Base-by-base conservation (phyloP, 495 filamentous ascomycete species). In the Penicillium paradoxum region DNA sequence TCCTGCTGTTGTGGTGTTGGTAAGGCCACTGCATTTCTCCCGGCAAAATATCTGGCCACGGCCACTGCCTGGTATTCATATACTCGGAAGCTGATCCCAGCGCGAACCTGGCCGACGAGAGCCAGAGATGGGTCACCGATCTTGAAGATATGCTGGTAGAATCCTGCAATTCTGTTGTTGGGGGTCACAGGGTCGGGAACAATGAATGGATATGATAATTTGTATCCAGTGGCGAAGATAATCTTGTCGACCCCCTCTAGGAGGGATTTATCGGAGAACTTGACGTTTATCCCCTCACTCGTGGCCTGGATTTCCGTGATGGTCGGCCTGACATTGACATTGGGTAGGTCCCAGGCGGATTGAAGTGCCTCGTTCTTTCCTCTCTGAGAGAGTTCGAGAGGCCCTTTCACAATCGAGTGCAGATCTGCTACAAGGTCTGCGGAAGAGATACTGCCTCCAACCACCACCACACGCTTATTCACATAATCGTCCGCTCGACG, bases 31-130 rank as follows among this genome's bases (percentile, higher is more conserved):
- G 49, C 57, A 44, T 66, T 66, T 19, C 55, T 45, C 6, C 75
- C 71, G 0, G 78, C 73, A 17, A 81, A 72, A 10, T 76, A 71
- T 13, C 78, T 73, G 5, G 77, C 77, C 2, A 77, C 68, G 0
- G 73, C 71, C 4, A 79, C 73, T 10, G 77, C 77, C 58, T 81
- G 79, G 64, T 74, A 79, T 60, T 81, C 77, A 47, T 78, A 80
- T 1, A 79, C 70, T 2, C 69, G 66, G 63, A 81, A 78, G 15
- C 74, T 79, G 37, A 81, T 68, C 0, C 67, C 77, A 29, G 67
- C 76, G n/a, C 70, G 68, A 0, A 77, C 67, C 69, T 78, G 58
- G 1, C 67, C 64, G 1, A 70, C 57, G 4, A 67, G 40, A 2
- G 64, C 62, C 6, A 70, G 39, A 4, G 58, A 64, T 24, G 64